These are phyloP conservation scores for Carex pumila DNA, from an alignment of 176 grass and related monocot genomes.

Conservation along the genomic window DNA sequence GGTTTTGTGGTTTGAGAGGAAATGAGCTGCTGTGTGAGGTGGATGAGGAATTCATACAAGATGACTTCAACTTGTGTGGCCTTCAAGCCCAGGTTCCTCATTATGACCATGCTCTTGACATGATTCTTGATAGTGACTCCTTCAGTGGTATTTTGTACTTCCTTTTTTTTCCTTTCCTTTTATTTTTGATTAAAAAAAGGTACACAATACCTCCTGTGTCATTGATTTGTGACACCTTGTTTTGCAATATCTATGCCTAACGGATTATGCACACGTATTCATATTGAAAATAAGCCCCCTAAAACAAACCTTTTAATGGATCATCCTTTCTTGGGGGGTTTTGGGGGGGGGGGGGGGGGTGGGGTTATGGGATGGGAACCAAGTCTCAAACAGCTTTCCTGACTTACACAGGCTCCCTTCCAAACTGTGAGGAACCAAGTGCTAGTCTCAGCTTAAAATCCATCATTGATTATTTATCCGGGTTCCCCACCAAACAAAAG, in stretches of 20 bases:
- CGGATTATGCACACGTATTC: too few species aligned
- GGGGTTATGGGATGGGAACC: background rate
- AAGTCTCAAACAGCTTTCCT: background rate
- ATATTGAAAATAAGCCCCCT: background rate
- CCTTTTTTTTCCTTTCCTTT: background rate
- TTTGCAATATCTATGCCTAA: background rate
- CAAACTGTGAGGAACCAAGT: background rate
- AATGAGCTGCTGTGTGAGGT: conserved; percentile 93
- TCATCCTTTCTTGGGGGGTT: too few species aligned
- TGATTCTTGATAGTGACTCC: conserved; percentile 78
- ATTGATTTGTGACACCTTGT: background rate
- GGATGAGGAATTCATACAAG: conserved; percentile 86
- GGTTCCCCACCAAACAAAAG: background rate
- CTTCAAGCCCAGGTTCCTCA: conserved; percentile 80
- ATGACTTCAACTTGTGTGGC: conserved; percentile 95
- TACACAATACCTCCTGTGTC: background rate
- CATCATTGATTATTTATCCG: background rate
- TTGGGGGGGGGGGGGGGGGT: too few species aligned
- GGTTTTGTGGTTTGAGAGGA: conserved; percentile 79
- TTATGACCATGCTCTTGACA: conserved; percentile 92
- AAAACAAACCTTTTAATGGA: background rate
- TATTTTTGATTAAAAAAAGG: background rate
- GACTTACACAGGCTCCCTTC: background rate
- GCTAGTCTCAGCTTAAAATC: background rate
- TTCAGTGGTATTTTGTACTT: conserved; percentile 46